These are phyloP conservation scores for Sclerotinia sclerotiorum DNA, from an alignment of 2,329 filamentous ascomycete species.

Conservation along the genomic window DNA sequence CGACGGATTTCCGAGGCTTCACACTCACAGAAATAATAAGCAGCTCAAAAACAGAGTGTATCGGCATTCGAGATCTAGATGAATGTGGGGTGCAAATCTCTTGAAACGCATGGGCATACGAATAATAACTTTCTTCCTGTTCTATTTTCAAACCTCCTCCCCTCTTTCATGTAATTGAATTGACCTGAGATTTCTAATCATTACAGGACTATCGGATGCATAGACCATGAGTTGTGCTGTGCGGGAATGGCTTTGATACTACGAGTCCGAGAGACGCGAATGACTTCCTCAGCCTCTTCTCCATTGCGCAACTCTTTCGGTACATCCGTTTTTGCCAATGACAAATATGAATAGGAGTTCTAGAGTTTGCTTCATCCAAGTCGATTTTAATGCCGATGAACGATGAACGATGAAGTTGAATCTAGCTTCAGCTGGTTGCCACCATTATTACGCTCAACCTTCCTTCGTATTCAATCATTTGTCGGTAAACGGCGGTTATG, in stretches of 20 bases:
- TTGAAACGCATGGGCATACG: constrained; percentile 18
- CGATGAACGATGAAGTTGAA: neutral
- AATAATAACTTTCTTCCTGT: constrained; percentile 2
- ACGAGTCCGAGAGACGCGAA: neutral
- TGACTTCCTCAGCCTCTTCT: constrained; percentile 28
- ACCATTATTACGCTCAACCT: neutral
- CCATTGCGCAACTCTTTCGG: constrained; percentile 19
- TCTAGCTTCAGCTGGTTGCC: constrained; percentile 16
- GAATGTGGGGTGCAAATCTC: constrained; percentile 10
- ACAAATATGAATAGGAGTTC: neutral
- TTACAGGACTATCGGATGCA: constrained; percentile 27
- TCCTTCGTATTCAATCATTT: neutral
- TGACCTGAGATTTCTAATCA: constrained; percentile 23
- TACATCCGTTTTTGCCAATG: neutral
- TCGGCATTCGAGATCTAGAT: constrained; percentile 6
- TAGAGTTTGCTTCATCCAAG: neutral
- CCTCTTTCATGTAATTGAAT: constrained; percentile 21
- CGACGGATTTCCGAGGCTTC: neutral
- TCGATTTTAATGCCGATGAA: neutral
- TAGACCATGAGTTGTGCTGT: constrained; percentile 32
- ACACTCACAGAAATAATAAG: neutral
- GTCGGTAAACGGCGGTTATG: constrained; percentile 9
- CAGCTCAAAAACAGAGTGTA: neutral
- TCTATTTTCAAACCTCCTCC: constrained; percentile 14
- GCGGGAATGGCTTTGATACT: constrained; percentile 25